A percentile compares a stretch with the other conserved stretches of the same genome.
phyloP scores from a whole-genome alignment of 805 yeast genomes.

The Pichia kluyveri region DNA sequence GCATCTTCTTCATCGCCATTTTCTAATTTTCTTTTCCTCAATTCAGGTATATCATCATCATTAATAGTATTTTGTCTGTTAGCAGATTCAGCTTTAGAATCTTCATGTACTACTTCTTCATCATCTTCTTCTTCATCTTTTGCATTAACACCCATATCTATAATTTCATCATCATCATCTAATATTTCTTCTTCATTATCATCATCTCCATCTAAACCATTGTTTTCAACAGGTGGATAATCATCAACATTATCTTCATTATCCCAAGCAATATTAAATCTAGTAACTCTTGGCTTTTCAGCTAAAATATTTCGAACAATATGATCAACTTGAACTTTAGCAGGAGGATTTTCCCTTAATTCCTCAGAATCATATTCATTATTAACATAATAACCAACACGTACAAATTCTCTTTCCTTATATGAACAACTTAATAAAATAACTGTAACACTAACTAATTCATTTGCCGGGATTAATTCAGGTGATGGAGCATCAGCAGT shows the following conservation, averaged over 20 bases:
- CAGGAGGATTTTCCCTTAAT: slow-evolving; percentile 86
- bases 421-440: slow-evolving; percentile 88
- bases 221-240: slow-evolving; percentile 73
- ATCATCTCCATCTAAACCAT: slow-evolving; percentile 50
- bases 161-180: slow-evolving; percentile 28
- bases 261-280: slow-evolving; percentile 97
- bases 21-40: slow-evolving; percentile 21
- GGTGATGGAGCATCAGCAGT: slow-evolving; percentile 97
- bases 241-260: slow-evolving; percentile 51
- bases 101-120: slow-evolving; percentile 19
- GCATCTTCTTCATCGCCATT: slow-evolving; percentile 34
- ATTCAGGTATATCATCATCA: slow-evolving; percentile 30
- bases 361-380: slow-evolving; percentile 95
- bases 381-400: slow-evolving; percentile 96
- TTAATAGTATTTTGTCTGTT: slow-evolving; percentile 33
- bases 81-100: slow-evolving; percentile 34
- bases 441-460: slow-evolving; percentile 90
- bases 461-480: slow-evolving; percentile 92
- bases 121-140: slow-evolving; percentile 20
- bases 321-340: slow-evolving; percentile 86
- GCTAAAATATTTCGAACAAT: slow-evolving; percentile 92
- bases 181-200: slow-evolving; percentile 37
- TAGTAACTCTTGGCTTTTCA: slow-evolving; percentile 94
- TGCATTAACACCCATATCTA: not conserved
- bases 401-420: slow-evolving; percentile 86